A percentile compares a stretch with the other conserved stretches of the same genome.
Evolutionary conservation across 192 early-diverging fungal genomes (phyloP).

Genomic region (Linderina pennispora): DNA sequence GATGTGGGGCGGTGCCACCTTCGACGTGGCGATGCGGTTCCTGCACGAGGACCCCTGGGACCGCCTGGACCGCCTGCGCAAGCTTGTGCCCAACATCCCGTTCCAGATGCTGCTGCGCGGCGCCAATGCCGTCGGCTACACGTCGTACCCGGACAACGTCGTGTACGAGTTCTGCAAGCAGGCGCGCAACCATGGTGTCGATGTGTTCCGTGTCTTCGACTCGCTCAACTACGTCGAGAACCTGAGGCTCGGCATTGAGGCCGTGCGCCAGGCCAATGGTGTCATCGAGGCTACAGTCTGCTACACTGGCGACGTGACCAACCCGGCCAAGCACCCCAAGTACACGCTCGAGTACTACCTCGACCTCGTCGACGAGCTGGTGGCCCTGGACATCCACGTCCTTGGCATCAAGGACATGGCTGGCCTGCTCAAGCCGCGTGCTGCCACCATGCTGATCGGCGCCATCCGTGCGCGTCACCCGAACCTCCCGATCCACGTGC

Average conservation of each 20-base stretch:
- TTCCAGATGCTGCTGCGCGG: constrained; percentile 99
- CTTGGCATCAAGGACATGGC: constrained; percentile 96
- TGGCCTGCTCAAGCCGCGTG: constrained; percentile 88
- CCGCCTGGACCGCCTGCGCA: constrained; percentile 74
- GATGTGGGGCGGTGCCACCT: constrained; percentile 97
- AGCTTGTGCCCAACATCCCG: constrained; percentile 90
- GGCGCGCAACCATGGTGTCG: constrained; percentile 83
- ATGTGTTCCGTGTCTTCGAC: constrained; percentile 98
- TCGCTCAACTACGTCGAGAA: constrained; percentile 97
- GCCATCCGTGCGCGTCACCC: constrained; percentile 83
- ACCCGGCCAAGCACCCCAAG: constrained; percentile 69
- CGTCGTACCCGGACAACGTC: constrained; percentile 95
- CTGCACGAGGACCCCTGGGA: constrained; percentile 97
- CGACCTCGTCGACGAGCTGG: constrained; percentile 82
- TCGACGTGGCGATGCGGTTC: constrained; percentile 96
- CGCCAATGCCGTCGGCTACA: constrained; percentile 97
- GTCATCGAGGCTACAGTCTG: constrained; percentile 88
- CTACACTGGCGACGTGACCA: constrained; percentile 92
- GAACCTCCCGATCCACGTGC: constrained; percentile 89
- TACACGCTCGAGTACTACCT: constrained; percentile 91
- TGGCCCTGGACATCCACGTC: constrained; percentile 88
- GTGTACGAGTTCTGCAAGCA: constrained; percentile 94
- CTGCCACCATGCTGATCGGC: constrained; percentile 80
- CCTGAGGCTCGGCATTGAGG: constrained; percentile 88
- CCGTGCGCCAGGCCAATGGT: constrained; percentile 90